Evolutionary conservation across 441 rosid species (phyloP).

Genomic region (Pelargonium citronellum): DNA sequence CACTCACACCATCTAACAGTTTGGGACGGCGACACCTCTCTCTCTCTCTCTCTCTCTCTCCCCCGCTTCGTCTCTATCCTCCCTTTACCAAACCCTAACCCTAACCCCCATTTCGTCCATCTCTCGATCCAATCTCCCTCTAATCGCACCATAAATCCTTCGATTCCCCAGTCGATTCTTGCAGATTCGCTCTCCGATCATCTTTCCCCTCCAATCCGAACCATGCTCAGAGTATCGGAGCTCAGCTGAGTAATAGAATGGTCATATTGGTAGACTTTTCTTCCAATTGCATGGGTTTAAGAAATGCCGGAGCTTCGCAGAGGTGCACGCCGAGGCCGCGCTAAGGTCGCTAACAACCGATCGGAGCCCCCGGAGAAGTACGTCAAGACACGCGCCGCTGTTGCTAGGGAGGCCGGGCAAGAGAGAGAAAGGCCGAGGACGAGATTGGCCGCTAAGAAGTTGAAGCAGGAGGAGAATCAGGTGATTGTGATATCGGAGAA

Average conservation of each 20-base stretch:
- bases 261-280: constrained; percentile 35
- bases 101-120: background rate
- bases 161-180: background rate
- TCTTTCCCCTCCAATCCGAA: background rate
- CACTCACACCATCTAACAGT: background rate
- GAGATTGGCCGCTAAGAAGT: constrained; percentile 47
- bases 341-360: constrained; percentile 32
- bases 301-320: constrained; percentile 86
- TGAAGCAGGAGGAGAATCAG: constrained; percentile 32
- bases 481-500: constrained; percentile 25
- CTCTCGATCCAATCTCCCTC: background rate
- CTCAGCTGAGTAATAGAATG: constrained; percentile 33
- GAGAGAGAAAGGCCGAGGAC: constrained; percentile 50
- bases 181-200: background rate
- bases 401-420: constrained; percentile 31
- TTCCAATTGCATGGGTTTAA: constrained; percentile 62
- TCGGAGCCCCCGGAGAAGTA: constrained; percentile 19
- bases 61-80: too few relatives aligned
- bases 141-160: background rate
- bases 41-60: background rate
- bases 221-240: constrained; percentile 27
- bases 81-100: constrained; percentile 16
- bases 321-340: constrained; percentile 63
- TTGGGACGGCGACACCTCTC: constrained; percentile 17
- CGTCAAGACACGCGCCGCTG: constrained; percentile 42